phyloP scores from a whole-genome alignment of 2,329 filamentous ascomycete species.

The Calonectria ilicicola region DNA sequence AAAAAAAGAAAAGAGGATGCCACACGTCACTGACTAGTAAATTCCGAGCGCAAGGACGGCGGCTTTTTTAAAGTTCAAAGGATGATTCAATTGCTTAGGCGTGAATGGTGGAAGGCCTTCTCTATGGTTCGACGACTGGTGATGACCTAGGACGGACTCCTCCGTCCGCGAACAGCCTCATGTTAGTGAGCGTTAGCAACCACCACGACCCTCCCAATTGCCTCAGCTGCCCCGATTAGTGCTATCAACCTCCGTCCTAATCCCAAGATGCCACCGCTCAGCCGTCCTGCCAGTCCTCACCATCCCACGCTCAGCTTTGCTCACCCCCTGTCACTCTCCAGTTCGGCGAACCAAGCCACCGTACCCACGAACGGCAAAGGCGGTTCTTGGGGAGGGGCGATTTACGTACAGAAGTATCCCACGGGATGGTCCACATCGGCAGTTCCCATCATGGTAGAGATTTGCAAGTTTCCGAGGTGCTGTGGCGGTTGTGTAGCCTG shows the following conservation, averaged over 20 bases:
- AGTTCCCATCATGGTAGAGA: conserved; percentile 16
- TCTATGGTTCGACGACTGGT: neutral
- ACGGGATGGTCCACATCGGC: conserved; percentile 22
- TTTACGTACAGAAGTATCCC: conserved; percentile 24
- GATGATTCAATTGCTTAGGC: neutral
- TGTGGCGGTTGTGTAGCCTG: neutral
- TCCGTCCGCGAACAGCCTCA: neutral
- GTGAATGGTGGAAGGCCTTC: neutral
- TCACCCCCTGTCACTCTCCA: neutral
- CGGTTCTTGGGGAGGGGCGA: conserved; percentile 18
- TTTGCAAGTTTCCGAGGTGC: conserved; percentile 1
- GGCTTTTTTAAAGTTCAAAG: conserved; percentile 2
- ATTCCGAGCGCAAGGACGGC: conserved; percentile 3
- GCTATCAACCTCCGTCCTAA: neutral
- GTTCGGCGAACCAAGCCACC: conserved; percentile 16
- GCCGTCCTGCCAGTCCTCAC: neutral
- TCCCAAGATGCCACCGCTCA: neutral
- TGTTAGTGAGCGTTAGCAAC: neutral
- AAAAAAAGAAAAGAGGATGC: neutral
- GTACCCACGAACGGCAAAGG: conserved; percentile 7
- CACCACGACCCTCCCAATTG: neutral
- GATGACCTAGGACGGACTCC: neutral
- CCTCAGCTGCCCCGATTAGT: neutral
- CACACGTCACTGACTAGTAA: neutral
- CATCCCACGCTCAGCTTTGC: neutral